These are phyloP conservation scores for Turnera subulata DNA, from an alignment of 345 rosid genomes.

Conservation along the genomic window DNA sequence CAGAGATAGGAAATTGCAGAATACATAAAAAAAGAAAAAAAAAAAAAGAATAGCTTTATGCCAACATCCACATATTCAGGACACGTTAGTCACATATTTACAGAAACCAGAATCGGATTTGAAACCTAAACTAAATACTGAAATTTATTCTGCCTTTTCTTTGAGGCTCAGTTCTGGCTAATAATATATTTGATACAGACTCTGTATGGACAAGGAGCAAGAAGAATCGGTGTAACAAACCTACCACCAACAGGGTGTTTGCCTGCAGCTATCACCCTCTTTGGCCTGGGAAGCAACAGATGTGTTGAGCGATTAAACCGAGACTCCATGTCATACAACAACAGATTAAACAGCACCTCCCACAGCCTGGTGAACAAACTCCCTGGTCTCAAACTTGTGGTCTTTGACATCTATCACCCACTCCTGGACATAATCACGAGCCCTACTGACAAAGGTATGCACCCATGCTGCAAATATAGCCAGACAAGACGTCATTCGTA, in stretches of 20 bases:
- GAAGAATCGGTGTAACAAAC: conserved; percentile 74
- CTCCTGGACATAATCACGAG: conserved; percentile 61
- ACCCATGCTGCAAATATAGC: conserved; percentile 15
- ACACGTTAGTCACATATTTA: neutral
- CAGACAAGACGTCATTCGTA: neutral
- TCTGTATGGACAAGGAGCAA: conserved; percentile 65
- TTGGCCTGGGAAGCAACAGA: conserved; percentile 63
- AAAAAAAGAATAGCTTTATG: neutral
- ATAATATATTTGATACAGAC: conserved; percentile 39
- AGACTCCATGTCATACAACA: conserved; percentile 68
- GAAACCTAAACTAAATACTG: neutral
- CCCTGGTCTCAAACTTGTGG: conserved; percentile 76
- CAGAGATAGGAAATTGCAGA: neutral
- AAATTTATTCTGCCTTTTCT: conserved; percentile 2
- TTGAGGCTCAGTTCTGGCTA: conserved; percentile 16
- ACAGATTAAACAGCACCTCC: conserved; percentile 63
- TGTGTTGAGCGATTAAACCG: conserved; percentile 68
- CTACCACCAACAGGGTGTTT: conserved; percentile 87
- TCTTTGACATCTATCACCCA: conserved; percentile 71
- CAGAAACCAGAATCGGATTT: neutral
- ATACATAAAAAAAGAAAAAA: neutral
- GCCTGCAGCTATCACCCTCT: conserved; percentile 84
- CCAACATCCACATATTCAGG: neutral
- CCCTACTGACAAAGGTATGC: conserved; percentile 60
- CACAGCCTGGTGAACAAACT: conserved; percentile 43